phyloP scores from a whole-genome alignment of 345 rosid genomes.

The Zanthoxylum bungeanum region DNA sequence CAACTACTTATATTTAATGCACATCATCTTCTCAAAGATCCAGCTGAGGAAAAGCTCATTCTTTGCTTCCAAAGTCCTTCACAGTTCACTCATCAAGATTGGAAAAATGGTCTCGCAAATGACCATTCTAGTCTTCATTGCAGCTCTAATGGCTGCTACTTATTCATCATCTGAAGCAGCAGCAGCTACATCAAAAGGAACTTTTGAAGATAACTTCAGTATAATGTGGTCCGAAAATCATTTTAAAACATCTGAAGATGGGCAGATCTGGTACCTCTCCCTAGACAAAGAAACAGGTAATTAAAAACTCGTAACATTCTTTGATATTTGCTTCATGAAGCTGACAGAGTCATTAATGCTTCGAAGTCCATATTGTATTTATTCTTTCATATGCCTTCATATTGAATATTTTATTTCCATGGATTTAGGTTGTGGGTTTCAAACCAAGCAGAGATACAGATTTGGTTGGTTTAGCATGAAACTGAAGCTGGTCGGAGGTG shows the following conservation, averaged over 20 bases:
- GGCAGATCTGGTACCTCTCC: conserved; percentile 94
- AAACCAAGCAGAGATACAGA: conserved; percentile 86
- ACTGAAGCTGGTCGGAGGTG: conserved; percentile 89
- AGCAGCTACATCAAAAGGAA: conserved; percentile 44
- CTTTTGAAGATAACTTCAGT: conserved; percentile 82
- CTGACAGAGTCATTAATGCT: neutral
- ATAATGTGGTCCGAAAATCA: conserved; percentile 95
- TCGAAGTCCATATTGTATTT: neutral
- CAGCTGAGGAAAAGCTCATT: conserved; percentile 15
- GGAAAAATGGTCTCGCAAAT: conserved; percentile 34
- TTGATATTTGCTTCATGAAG: neutral
- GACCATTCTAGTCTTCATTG: conserved; percentile 31
- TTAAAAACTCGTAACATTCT: neutral
- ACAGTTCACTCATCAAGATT: conserved; percentile 11
- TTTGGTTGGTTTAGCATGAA: conserved; percentile 99
- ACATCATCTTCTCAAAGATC: conserved; percentile 18
- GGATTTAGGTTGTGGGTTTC: conserved; percentile 82
- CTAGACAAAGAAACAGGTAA: conserved; percentile 92
- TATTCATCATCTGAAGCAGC: conserved; percentile 27
- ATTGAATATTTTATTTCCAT: neutral
- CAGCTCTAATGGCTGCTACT: conserved; percentile 33
- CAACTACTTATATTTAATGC: conserved; percentile 24
- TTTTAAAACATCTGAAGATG: conserved; percentile 89
- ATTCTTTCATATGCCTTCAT: neutral
- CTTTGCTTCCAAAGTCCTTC: neutral